Evolutionary conservation across 805 yeast species (phyloP), one percentile per base, ranked within the genome.

Genomic region (Teunomyces aglyptinius): DNA sequence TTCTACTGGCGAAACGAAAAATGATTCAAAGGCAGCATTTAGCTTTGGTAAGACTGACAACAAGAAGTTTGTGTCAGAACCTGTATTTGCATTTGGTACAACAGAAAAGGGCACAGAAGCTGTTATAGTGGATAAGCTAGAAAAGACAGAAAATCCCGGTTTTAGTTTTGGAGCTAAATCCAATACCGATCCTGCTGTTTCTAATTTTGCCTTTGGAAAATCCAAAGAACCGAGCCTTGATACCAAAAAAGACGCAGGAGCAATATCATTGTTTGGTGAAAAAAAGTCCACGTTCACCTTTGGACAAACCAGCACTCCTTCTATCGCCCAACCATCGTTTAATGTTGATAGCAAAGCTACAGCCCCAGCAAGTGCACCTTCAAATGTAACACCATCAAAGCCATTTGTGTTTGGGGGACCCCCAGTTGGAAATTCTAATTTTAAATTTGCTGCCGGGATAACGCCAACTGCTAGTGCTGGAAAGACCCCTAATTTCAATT

Each of bases 391-490:
- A 7, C 39, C 43, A 16, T 26, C 35, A 7, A 40, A 26, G 19
- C 43, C 34, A 6, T 40, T 28, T 18, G 6, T 35, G 12, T 40
- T 40, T 12, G 43, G 43, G n/a, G 43, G 24, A 5, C 35, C 39
- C 10, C 6, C 39, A 12, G 10, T n/a, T 8, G 33, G 20, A 5
- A 44, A 44, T 29, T 32, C 46, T 19, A 33, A 32, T 26, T 48
- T 48, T 46, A 44, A 48, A 20, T 45, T 48, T 41, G 51, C 51
- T 7, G 45, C 48, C 19, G 51, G 51, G 6, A 39, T 48, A 4
- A 32, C n/a, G 6, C 39, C 40, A 22, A 13, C 41, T 5, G 15
- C 34, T 7, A n/a, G 28, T 12, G 27, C 50, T 6, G 28, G 29
- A 5, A 40, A 16, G n/a, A 22, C 42, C 12, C 50, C 47, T 5